A percentile compares a stretch with the other conserved stretches of the same genome.
phyloP scores from a whole-genome alignment of 2,329 filamentous ascomycete genomes.

The Didymella pinodella region DNA sequence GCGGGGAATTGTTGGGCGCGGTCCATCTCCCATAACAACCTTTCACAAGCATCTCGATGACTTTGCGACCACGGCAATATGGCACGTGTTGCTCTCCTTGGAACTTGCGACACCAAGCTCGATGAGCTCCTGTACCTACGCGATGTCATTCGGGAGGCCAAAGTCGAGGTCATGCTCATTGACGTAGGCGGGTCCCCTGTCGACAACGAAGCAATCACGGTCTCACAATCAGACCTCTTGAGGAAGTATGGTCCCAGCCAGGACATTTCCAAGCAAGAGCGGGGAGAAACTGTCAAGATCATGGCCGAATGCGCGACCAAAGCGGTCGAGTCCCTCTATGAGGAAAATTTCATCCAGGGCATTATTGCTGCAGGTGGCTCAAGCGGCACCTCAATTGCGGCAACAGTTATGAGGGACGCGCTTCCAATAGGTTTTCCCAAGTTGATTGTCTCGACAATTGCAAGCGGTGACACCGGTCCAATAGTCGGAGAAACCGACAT shows the following conservation, averaged over 20 bases:
- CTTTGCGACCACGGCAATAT: not conserved
- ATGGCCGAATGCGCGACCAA: slow-evolving; percentile 61
- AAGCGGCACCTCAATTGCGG: slow-evolving; percentile 67
- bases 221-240: slow-evolving; percentile 56
- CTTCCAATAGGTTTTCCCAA: slow-evolving; percentile 74
- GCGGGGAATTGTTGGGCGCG: slow-evolving; percentile 3
- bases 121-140: slow-evolving; percentile 65
- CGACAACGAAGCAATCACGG: slow-evolving; percentile 57
- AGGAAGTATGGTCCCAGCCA: slow-evolving; percentile 33
- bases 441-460: slow-evolving; percentile 73
- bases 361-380: slow-evolving; percentile 69
- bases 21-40: not conserved
- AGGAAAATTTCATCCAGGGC: slow-evolving; percentile 58
- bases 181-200: slow-evolving; percentile 62
- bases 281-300: slow-evolving; percentile 64
- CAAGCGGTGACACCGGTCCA: slow-evolving; percentile 69
- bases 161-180: slow-evolving; percentile 57
- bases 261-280: slow-evolving; percentile 53
- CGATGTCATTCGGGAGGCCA: slow-evolving; percentile 52
- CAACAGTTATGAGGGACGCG: slow-evolving; percentile 66
- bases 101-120: slow-evolving; percentile 72
- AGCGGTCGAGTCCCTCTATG: slow-evolving; percentile 53
- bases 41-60: not conserved
- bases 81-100: slow-evolving; percentile 61
- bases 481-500: slow-evolving; percentile 75